phyloP scores from a whole-genome alignment of 2,329 filamentous ascomycete species.

The Plenodomus biglobosus region DNA sequence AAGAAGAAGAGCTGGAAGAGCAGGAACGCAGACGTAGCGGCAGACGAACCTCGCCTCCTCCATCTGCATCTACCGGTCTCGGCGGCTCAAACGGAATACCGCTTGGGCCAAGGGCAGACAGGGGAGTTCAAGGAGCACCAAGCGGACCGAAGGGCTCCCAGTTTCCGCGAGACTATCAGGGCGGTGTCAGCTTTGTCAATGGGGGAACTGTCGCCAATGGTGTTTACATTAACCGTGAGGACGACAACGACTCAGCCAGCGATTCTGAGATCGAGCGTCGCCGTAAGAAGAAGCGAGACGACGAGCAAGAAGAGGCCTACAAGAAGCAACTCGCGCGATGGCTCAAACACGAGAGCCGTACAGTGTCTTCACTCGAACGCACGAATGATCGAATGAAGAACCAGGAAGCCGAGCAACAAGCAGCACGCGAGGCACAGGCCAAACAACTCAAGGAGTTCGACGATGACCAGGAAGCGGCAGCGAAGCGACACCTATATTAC shows the following conservation, averaged over 20 bases:
- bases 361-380: constrained; percentile 80
- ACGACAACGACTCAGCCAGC: constrained; percentile 83
- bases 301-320: constrained; percentile 78
- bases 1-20: constrained; percentile 91
- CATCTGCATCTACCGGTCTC: constrained; percentile 62
- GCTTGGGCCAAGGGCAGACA: constrained; percentile 66
- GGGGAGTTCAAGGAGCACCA: constrained; percentile 72
- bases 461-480: constrained; percentile 77
- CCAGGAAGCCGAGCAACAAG: constrained; percentile 66
- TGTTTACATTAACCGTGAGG: constrained; percentile 62
- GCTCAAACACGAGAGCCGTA: constrained; percentile 83
- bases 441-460: constrained; percentile 80
- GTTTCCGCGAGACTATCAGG: constrained; percentile 71
- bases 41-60: constrained; percentile 70
- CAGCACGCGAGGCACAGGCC: constrained; percentile 67
- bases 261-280: constrained; percentile 82
- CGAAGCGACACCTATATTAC: constrained; percentile 81
- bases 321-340: constrained; percentile 85
- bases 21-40: constrained; percentile 73
- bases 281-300: constrained; percentile 67
- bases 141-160: constrained; percentile 69
- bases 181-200: constrained; percentile 80
- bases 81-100: constrained; percentile 73
- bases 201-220: constrained; percentile 67
- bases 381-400: constrained; percentile 79